phyloP scores from a whole-genome alignment of 2,329 filamentous ascomycete genomes.

The Keithomyces neogunnii region DNA sequence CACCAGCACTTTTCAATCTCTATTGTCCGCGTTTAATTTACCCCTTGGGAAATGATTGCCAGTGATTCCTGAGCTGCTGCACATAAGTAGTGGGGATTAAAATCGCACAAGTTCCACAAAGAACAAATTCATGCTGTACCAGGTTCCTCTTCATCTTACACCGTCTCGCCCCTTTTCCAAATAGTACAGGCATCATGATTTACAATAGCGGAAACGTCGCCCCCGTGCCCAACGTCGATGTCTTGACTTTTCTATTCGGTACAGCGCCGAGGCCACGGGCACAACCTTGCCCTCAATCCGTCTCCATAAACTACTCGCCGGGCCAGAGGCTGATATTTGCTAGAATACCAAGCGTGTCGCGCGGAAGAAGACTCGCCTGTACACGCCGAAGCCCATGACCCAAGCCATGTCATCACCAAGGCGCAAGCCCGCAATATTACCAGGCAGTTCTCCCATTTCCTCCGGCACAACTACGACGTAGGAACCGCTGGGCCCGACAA shows the following conservation, averaged over 20 bases:
- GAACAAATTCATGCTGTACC: too few relatives aligned
- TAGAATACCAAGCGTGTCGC: constrained; percentile 15
- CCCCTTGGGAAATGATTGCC: too few relatives aligned
- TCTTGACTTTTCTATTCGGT: constrained; percentile 37
- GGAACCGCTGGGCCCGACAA: constrained; percentile 37
- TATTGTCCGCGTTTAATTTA: too few relatives aligned
- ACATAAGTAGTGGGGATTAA: too few relatives aligned
- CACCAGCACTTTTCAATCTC: too few relatives aligned
- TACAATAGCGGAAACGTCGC: constrained; percentile 25
- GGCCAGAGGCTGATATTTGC: constrained; percentile 12
- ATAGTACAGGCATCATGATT: constrained; percentile 17
- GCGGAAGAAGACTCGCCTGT: constrained; percentile 40
- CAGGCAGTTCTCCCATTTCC: constrained; percentile 44
- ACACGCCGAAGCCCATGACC: constrained; percentile 49
- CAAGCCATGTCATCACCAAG: constrained; percentile 45
- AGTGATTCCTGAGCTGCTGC: background rate
- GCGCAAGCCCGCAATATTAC: constrained; percentile 37
- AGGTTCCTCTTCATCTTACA: too few relatives aligned
- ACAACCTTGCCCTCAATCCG: background rate
- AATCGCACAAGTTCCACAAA: too few relatives aligned
- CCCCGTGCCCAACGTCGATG: constrained; percentile 29
- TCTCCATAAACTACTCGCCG: background rate
- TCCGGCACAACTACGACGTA: constrained; percentile 44
- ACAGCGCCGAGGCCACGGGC: constrained; percentile 2
- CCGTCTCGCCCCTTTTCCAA: background rate